phyloP scores from a whole-genome alignment of 495 filamentous ascomycete species.

The Tuber melanosporum region DNA sequence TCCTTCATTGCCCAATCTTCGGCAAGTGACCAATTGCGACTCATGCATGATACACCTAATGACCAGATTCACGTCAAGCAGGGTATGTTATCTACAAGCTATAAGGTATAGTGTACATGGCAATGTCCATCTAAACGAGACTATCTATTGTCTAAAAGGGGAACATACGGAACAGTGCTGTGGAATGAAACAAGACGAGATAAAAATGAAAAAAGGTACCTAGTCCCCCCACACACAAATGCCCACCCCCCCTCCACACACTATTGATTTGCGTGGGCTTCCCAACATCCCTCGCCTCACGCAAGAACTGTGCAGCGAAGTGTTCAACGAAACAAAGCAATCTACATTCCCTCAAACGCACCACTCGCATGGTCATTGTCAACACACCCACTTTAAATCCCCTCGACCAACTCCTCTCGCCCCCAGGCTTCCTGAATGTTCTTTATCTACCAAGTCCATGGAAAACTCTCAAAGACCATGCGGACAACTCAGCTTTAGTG shows the following conservation, averaged over 20 bases:
- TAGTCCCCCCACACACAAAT: neutral
- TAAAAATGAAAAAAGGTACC: neutral
- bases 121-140: neutral
- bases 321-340: constrained; percentile 11
- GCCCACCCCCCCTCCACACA: neutral
- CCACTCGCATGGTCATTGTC: constrained; percentile 96
- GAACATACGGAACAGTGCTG: neutral
- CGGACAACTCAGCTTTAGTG: no score
- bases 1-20: neutral
- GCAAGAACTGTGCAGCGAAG: neutral
- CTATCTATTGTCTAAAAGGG: neutral
- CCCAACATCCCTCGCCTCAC: neutral
- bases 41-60: neutral
- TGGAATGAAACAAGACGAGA: neutral
- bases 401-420: constrained; percentile 94
- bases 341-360: constrained; percentile 93
- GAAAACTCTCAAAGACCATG: no score
- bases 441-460: constrained; percentile 57
- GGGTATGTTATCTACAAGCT: neutral
- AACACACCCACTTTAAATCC: constrained; percentile 96
- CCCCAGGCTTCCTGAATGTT: constrained; percentile 96
- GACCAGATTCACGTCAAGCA: neutral
- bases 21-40: neutral
- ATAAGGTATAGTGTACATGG: neutral
- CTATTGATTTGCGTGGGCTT: neutral